Percentiles rank a stretch among this genome's conserved stretches.
Evolutionary conservation across 1,139 yeast species (phyloP).

Genomic region (Arxiozyma telluris): DNA sequence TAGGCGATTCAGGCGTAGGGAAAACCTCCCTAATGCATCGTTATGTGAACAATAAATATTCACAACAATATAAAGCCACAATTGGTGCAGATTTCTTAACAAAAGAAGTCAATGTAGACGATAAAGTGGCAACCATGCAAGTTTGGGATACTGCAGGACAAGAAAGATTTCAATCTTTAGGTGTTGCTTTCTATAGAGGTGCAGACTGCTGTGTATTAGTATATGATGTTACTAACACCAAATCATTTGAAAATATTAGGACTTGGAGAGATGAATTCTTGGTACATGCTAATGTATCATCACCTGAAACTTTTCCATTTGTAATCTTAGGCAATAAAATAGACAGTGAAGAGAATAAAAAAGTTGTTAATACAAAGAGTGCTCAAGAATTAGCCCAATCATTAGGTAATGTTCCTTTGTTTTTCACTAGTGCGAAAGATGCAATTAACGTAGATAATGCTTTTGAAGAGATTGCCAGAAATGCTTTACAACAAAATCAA

Average conservation of each 20-base stretch:
- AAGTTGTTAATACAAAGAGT: slow-evolving; percentile 72
- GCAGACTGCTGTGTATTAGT: slow-evolving; percentile 97
- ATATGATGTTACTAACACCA: slow-evolving; percentile 87
- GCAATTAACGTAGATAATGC: slow-evolving; percentile 92
- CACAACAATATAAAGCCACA: slow-evolving; percentile 94
- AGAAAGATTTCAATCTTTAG: slow-evolving; percentile 91
- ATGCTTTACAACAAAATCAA: slow-evolving; percentile 87
- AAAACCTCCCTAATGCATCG: slow-evolving; percentile 95
- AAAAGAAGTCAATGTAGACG: slow-evolving; percentile 75
- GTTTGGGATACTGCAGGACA: slow-evolving; percentile 99
- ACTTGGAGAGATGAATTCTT: slow-evolving; percentile 95
- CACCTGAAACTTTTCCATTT: slow-evolving; percentile 93
- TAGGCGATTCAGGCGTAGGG: slow-evolving; percentile 97
- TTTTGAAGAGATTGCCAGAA: slow-evolving; percentile 90
- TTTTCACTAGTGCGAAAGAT: slow-evolving; percentile 91
- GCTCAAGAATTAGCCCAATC: slow-evolving; percentile 80
- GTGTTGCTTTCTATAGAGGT: slow-evolving; percentile 96
- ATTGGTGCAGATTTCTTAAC: slow-evolving; percentile 97
- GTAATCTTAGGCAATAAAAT: slow-evolving; percentile 91
- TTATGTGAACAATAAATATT: slow-evolving; percentile 89
- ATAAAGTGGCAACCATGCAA: slow-evolving; percentile 67
- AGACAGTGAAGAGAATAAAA: slow-evolving; percentile 86
- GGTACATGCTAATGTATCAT: slow-evolving; percentile 83
- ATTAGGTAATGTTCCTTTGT: slow-evolving; percentile 84
- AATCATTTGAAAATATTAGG: slow-evolving; percentile 80